Conservation (phyloP, 139 green algal species). For the Closterium sp. region DNA sequence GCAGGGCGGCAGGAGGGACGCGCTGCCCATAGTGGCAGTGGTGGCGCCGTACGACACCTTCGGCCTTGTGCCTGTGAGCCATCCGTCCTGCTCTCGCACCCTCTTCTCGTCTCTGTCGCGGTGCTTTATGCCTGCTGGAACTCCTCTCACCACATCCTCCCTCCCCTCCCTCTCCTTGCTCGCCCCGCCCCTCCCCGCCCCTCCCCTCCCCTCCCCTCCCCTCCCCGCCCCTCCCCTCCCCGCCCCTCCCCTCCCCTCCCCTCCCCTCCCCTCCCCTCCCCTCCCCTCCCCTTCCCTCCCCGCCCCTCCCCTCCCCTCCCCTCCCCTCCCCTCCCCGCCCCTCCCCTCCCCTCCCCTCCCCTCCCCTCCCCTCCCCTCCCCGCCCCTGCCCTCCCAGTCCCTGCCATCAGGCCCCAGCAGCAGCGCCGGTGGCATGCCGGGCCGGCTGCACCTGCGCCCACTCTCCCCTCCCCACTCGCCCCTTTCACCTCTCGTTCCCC, state of each 20-base stretch:
- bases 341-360: no score
- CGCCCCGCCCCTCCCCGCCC: not conserved
- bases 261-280: no score
- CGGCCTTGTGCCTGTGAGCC: conserved; percentile 36
- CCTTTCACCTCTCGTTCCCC: not conserved
- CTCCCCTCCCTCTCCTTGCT: not conserved
- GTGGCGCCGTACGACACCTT: conserved; percentile 51
- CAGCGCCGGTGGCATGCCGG: no score
- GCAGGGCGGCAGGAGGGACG: conserved; percentile 14
- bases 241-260: no score
- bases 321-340: no score
- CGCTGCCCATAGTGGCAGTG: conserved; percentile 42
- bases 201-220: no score
- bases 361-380: no score
- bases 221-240: no score
- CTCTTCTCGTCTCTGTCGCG: not conserved
- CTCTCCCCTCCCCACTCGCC: not conserved
- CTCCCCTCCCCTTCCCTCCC: not conserved
- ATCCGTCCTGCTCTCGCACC: not conserved
- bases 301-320: no score
- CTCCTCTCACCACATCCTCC: not conserved
- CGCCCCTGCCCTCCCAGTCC: no score
- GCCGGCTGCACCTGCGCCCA: not conserved
- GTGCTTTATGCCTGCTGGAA: no score
- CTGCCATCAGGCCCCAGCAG: no score